Evolutionary conservation across 371 early-diverging fungal genomes (phyloP), one percentile per base, ranked within the genome.

Genomic region (Mucor circinelloides): DNA sequence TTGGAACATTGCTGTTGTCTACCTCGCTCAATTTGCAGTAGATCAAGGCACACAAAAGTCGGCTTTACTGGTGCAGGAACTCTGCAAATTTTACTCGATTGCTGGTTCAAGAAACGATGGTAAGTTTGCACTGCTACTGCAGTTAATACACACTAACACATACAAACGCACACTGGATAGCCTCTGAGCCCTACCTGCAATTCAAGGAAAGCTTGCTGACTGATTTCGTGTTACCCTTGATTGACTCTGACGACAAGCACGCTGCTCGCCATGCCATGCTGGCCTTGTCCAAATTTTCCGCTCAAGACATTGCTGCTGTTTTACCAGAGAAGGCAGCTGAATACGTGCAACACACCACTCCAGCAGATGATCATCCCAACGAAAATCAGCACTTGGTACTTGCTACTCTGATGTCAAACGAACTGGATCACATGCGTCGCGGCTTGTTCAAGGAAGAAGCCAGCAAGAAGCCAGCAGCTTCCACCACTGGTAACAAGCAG

Each of bases 381-480:
- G 59, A 74, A 4, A 76, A 71, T 23, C 78, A 83, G 27, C 58
- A 72, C 0, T 32, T 58, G 9, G 64, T 86, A 1, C 68, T 88
- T 15, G 75, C 76, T 10, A 81, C 82, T n/a, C 66, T 88, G 15
- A 74, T 85, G 30, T 80, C 83, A 23, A 74, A 84, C 48, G 88
- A 88, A 38, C 62, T 88, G 12, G 77, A 78, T 17, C 81, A 85
- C 64, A 84, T 88, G 88, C 81, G 85, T 6, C 85, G 88, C 8
- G 80, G 84, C 0, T 70, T 88, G 27, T 88, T 85, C 60, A 80
- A 83, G 59, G 85, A 81, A 31, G 85, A 83, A 28, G 68, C 55
- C 19, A 25, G 36, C 17, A 1, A 27, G 12, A 61, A 59, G 36
- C 25, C 10, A 2, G 46, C 32, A 32, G 38, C 25, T 23, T n/a